These are phyloP conservation scores for Camellia lanceoleosa DNA, from an alignment of 148 eudicot species.

Conservation along the genomic window DNA sequence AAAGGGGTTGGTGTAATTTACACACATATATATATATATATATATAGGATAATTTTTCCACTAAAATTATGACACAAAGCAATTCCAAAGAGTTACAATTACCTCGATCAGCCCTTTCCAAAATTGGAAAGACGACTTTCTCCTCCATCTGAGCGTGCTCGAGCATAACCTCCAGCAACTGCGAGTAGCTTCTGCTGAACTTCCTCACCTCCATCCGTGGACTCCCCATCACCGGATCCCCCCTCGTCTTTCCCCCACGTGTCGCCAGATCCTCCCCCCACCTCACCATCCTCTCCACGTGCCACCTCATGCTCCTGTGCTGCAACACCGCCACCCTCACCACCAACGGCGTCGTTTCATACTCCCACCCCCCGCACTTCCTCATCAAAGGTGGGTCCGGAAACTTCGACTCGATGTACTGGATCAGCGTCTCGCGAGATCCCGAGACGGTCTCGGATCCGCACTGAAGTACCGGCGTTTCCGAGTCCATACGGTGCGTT, in stretches of 20 bases:
- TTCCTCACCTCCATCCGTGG: slow-evolving; percentile 86
- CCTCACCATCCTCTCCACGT: slow-evolving; percentile 70
- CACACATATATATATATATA: too few species aligned
- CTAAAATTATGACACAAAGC: not conserved
- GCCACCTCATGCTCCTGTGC: slow-evolving; percentile 80
- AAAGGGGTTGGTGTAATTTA: too few species aligned
- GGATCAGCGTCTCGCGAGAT: slow-evolving; percentile 37
- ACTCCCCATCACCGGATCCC: slow-evolving; percentile 58
- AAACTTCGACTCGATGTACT: slow-evolving; percentile 47
- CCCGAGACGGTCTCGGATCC: slow-evolving; percentile 53
- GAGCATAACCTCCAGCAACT: slow-evolving; percentile 65
- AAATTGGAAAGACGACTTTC: slow-evolving; percentile 59
- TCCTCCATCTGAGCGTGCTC: slow-evolving; percentile 99
- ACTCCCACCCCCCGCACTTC: slow-evolving; percentile 19
- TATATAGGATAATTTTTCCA: too few species aligned
- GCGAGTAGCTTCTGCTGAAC: slow-evolving; percentile 62
- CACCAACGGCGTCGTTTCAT: slow-evolving; percentile 38
- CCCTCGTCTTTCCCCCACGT: slow-evolving; percentile 48
- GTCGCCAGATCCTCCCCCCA: slow-evolving; percentile 75
- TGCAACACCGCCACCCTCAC: slow-evolving; percentile 61
- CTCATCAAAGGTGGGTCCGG: slow-evolving; percentile 45
- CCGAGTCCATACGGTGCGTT: slow-evolving; percentile 18
- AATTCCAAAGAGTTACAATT: not conserved
- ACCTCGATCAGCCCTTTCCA: slow-evolving; percentile 80
- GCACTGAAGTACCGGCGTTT: slow-evolving; percentile 31